Conservation (phyloP, 805 yeast species). For the Helenozyma baotianmanensis region DNA sequence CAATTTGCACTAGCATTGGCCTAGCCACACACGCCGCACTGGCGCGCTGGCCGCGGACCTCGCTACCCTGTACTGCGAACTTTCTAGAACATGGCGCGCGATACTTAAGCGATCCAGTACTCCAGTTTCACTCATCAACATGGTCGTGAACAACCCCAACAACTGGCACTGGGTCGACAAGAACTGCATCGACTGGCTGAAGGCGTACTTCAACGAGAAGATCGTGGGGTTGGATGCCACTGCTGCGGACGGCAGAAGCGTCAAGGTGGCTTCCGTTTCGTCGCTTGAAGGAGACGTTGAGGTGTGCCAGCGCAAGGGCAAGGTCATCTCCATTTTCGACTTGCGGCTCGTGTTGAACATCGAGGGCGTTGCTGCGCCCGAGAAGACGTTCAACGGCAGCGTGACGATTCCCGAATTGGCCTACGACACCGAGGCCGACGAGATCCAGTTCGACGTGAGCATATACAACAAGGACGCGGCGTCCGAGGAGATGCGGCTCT, state of each 20-base stretch:
- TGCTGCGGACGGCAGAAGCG: slow-evolving; percentile 25
- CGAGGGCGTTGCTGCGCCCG: slow-evolving; percentile 34
- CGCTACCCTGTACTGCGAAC: no score
- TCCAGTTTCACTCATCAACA: no score
- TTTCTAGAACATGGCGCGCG: no score
- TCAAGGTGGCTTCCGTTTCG: slow-evolving; percentile 42
- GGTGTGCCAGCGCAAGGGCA: slow-evolving; percentile 95
- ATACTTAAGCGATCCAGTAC: no score
- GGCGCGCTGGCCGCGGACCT: no score
- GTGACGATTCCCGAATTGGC: slow-evolving; percentile 89
- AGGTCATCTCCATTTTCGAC: slow-evolving; percentile 88
- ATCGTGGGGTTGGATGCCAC: slow-evolving; percentile 46
- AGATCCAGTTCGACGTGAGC: slow-evolving; percentile 77
- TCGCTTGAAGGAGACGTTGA: slow-evolving; percentile 92
- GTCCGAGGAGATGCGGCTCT: slow-evolving; percentile 49
- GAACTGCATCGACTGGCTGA: slow-evolving; percentile 91
- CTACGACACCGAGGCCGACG: slow-evolving; percentile 83
- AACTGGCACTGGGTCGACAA: slow-evolving; percentile 99
- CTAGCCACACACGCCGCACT: no score
- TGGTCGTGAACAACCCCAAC: slow-evolving; percentile 96
- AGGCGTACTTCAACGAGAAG: slow-evolving; percentile 62
- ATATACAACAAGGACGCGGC: slow-evolving; percentile 50
- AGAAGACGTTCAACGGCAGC: slow-evolving; percentile 54
- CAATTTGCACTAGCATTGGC: no score
- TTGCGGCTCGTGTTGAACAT: slow-evolving; percentile 61